Evolutionary conservation across 2,329 filamentous ascomycete genomes (phyloP).

Genomic region (Fusarium torulosum): DNA sequence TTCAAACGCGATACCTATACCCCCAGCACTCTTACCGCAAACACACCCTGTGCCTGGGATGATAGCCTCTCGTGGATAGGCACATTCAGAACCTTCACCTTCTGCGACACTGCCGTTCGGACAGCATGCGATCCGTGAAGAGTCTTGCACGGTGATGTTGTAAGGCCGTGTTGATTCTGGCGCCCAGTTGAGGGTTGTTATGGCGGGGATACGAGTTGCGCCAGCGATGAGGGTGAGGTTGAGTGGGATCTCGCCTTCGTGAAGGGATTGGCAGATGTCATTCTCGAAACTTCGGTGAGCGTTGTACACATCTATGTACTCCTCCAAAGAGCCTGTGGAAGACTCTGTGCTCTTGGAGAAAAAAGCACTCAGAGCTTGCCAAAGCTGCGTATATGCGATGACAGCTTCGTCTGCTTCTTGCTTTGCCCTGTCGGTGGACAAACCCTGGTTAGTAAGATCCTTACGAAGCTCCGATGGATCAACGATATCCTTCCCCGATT

Average conservation of each 20-base stretch:
- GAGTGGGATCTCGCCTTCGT: conserved; percentile 50
- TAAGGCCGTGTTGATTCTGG: conserved; percentile 44
- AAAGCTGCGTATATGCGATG: conserved; percentile 48
- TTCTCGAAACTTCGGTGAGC: conserved; percentile 47
- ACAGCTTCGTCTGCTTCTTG: conserved; percentile 48
- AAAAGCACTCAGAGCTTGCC: conserved; percentile 50
- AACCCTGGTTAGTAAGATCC: conserved; percentile 46
- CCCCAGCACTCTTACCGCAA: conserved; percentile 50
- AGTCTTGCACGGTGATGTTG: conserved; percentile 54
- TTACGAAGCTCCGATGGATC: conserved; percentile 43
- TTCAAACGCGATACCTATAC: conserved; percentile 50
- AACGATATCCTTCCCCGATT: conserved; percentile 49
- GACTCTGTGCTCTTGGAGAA: conserved; percentile 45
- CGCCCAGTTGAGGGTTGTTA: conserved; percentile 50
- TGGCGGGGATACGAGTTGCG: conserved; percentile 44
- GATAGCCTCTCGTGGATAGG: conserved; percentile 51
- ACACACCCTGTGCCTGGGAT: conserved; percentile 51
- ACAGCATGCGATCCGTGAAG: conserved; percentile 52
- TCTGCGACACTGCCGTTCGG: conserved; percentile 45
- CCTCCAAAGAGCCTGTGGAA: conserved; percentile 45
- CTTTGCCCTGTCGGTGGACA: conserved; percentile 31
- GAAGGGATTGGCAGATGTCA: conserved; percentile 54
- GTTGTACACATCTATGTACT: conserved; percentile 52
- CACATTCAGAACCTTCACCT: conserved; percentile 39
- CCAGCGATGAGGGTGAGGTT: conserved; percentile 53